Conservation (phyloP, 768 basidiomycete species). For the Exsudoporus frostii region DNA sequence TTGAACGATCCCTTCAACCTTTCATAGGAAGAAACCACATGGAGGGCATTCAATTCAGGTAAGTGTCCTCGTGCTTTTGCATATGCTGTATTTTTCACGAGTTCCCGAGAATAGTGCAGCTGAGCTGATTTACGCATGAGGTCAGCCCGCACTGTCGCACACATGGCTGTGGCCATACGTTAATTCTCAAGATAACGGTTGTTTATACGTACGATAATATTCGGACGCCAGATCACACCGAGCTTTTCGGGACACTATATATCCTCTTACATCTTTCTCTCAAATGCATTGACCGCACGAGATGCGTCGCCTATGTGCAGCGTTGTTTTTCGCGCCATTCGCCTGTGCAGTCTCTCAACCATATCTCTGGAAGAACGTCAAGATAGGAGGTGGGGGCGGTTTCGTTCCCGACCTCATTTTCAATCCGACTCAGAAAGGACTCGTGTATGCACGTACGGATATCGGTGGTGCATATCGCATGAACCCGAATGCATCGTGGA, state of each 20-base stretch:
- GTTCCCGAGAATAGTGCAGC: background rate
- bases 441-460: slow-evolving; percentile 65
- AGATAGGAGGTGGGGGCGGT: slow-evolving; percentile 38
- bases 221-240: background rate
- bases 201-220: background rate
- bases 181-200: background rate
- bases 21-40: too few relatives aligned
- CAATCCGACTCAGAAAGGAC: slow-evolving; percentile 56
- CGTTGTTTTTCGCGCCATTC: background rate
- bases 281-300: background rate
- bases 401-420: slow-evolving; percentile 59
- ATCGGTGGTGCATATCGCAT: slow-evolving; percentile 65
- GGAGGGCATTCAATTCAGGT: too few relatives aligned
- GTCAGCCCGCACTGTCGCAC: too few relatives aligned
- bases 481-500: slow-evolving; percentile 60
- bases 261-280: background rate
- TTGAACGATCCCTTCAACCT: too few relatives aligned
- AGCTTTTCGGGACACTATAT: background rate
- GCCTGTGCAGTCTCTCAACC: slow-evolving; percentile 27
- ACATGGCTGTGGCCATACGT: too few relatives aligned
- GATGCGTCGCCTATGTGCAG: background rate
- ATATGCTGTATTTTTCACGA: background rate
- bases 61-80: background rate
- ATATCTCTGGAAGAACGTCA: slow-evolving; percentile 65
- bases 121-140: background rate